phyloP scores from a whole-genome alignment of 2,329 filamentous ascomycete species.

The Sphaerulina musiva region DNA sequence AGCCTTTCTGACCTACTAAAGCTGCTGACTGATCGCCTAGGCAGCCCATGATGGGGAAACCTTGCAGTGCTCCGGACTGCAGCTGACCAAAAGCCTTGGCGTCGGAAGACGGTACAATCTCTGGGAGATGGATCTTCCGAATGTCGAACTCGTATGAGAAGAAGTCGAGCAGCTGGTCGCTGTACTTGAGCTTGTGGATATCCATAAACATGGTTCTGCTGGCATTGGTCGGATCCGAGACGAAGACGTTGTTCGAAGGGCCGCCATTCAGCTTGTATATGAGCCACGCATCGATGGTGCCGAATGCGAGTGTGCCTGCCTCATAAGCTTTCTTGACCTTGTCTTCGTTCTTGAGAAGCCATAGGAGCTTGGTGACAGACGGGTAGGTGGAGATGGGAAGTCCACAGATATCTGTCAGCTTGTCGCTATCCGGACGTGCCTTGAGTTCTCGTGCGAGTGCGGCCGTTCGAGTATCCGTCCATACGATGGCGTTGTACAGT shows the following conservation, averaged over 20 bases:
- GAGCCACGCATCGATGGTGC: conserved; percentile 84
- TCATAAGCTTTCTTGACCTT: conserved; percentile 69
- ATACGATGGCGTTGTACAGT: conserved; percentile 78
- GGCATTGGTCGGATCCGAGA: conserved; percentile 83
- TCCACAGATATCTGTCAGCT: conserved; percentile 65
- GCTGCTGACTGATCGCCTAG: conserved; percentile 82
- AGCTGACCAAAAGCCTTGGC: conserved; percentile 65
- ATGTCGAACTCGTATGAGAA: conserved; percentile 62
- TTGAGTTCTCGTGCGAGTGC: conserved; percentile 72
- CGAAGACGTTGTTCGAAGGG: conserved; percentile 57
- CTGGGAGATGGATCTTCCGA: conserved; percentile 67
- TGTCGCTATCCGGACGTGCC: conserved; percentile 58
- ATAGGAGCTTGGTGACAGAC: conserved; percentile 76
- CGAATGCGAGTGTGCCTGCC: conserved; percentile 68
- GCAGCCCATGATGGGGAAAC: conserved; percentile 71
- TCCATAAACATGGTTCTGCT: conserved; percentile 95
- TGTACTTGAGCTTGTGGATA: conserved; percentile 71
- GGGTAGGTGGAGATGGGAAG: conserved; percentile 84
- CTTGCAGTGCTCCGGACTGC: conserved; percentile 58
- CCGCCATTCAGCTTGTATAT: conserved; percentile 74
- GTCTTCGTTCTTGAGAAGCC: conserved; percentile 68
- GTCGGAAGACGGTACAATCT: conserved; percentile 76
- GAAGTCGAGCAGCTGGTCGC: conserved; percentile 68
- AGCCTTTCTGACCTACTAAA: conserved; percentile 65
- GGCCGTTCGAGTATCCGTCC: conserved; percentile 79